Base-by-base conservation (phyloP, 345 rosid species). In the Hirschfeldia incana region DNA sequence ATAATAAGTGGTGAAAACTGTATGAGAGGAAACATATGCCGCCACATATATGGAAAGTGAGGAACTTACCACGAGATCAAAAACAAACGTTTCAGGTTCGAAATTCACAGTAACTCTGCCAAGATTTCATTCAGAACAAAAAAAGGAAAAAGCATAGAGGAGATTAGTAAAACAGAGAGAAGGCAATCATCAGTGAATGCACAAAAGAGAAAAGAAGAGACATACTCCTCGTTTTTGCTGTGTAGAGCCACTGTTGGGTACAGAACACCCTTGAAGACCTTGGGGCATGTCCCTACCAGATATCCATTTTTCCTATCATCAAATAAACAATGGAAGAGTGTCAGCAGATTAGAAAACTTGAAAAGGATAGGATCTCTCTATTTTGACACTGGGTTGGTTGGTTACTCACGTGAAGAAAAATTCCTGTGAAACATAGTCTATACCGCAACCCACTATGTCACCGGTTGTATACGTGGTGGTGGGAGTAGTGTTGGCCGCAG, bases 221-320 rank as follows among this genome's bases (percentile, higher is more conserved):
- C 94, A 73, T 91, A 94, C 97, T 94, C 97, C 82, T 94, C 97
- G 62, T 91, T 86, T 83, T 82, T 94, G 87, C 97, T 94, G 78
- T 94, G 97, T 82, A 94, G 94, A 77, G 91, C 87, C 83, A 91
- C 76, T 3, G 98, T 94, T 63, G 97, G 97, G 73, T 83, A 89
- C 61, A 92, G 81, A 73, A 89, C 82, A 77, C 91, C 87, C 73
- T 87, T 91, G 75, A 92, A 82, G 42, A 88, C 87, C 84, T 89
- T 91, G 80, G 69, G 37, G 66, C 85, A 86, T 0, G 89, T 69
- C 72, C 98, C 94, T 34, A 94, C 91, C 21, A 92, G 5, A 6
- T 81, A 67, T 71, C 93, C 93, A 82, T 91, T 92, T 84, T 89
- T 89, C 36, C 98, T 94, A 85, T 62, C 44, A 86, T 16, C 84